Base-by-base conservation (phyloP, 164 flowering plant species). In the Piper longum region DNA sequence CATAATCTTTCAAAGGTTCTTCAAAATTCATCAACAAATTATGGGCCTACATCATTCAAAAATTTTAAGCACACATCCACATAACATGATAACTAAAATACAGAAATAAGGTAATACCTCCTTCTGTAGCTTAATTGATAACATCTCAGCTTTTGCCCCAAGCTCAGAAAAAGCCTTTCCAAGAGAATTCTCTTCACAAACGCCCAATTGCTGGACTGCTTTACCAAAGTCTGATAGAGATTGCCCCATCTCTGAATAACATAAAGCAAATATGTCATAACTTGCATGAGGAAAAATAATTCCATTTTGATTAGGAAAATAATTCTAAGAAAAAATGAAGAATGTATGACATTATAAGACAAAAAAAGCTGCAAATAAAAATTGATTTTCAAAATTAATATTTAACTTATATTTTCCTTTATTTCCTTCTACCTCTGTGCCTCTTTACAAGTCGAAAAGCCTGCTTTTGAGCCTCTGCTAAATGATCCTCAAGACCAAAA, bases 1-100 rank as follows among this genome's bases (percentile, higher is more conserved):
- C 97, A 77, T 90, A 93, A 73, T 93, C 99, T 77, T 93, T 93
- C 78, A 90, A 76, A 40, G 99, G 97, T 74, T 93, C 98, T 79
- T 93, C 98, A 77, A 93, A 93, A 69, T 85, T 86, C 96, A 90
- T 89, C 58, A 93, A 67, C 57, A 93, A 80, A 58, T 85, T 80
- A 62, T 88, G 82, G 44, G 99, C 92, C 99, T 93, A 72, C 64
- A 76, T 26, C 68, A 63, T 40, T 62, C 67, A 16, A 16, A 41
- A 65, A 43, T 13, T 9, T 6, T n/a, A 2, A 44, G 44, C 3
- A 42, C 3, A 7, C 5, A 41, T 60, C 51, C 3, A 11, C 43
- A 39, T 6, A 26, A 41, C 9, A 48, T 7, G 42, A 4, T 7
- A 18, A 57, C 16, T 26, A 57, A 57, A 57, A 12, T 48, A 48